Evolutionary conservation across 176 grass and related monocot genomes (phyloP), one percentile per base, ranked within the genome.

Genomic region (Lolium multiflorum): DNA sequence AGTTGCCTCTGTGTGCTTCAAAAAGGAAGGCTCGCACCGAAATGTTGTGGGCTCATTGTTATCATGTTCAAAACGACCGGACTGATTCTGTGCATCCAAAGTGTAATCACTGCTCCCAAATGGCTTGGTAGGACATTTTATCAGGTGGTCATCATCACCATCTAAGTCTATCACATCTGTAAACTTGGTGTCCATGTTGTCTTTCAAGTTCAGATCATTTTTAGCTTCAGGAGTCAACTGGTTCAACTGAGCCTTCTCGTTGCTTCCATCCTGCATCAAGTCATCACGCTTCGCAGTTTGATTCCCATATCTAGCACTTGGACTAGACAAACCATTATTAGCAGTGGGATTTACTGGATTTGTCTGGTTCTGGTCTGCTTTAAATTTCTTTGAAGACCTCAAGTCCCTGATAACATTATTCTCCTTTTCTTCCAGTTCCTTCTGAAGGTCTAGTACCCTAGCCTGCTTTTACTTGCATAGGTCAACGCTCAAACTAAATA

Each of bases 361-460:
- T 76, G 58, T 77, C 41, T 73, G 49, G 67, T 92, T 74, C 41
- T 73, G 73, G 43, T 94, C 90, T 80, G 82, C 21, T 92, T 96
- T 98, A 57, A 60, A 24, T 92, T 86, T 98, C 66, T 96, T 96
- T 11, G 90, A 89, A 84, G 81, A 54, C 81, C 87, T 98, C 84
- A 98, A 87, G 59, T 94, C 88, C 76, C 91, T 96, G 25, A 98
- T 86, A 2, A 89, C 35, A 84, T 39, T 17, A 88, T 98, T 98
- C 88, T 92, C 93, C 72, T 85, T 98, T 86, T 94, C 93, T 86
- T 98, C 96, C 25, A 89, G 58, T 65, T 84, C 82, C 86, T 94
- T 96, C 83, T 88, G 92, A 28, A 94, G 84, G 70, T 94, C 93
- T 37, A 84, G 80, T 75, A 98, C 82, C 28, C 82, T 89, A 35